A percentile compares a stretch with the other conserved stretches of the same genome.
Evolutionary conservation across 164 flowering plant species (phyloP).

Genomic region (Platanus orientalis): DNA sequence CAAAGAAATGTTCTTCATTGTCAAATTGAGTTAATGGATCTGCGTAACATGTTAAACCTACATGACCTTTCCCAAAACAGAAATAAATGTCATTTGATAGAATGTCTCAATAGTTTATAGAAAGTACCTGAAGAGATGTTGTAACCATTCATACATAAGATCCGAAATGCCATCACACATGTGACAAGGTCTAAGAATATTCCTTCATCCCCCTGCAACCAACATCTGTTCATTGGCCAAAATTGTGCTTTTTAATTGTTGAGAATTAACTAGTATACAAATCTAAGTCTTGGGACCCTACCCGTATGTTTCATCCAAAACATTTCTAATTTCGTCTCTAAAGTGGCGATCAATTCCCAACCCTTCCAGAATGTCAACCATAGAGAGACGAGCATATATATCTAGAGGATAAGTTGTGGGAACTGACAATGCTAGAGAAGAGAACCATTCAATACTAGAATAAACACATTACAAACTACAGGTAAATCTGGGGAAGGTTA

Average conservation of each 20-base stretch:
- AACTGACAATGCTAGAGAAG: conserved; percentile 41
- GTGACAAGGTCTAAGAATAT: conserved; percentile 50
- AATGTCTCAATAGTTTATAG: neutral
- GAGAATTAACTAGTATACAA: neutral
- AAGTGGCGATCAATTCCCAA: conserved; percentile 74
- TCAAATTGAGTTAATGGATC: conserved; percentile 38
- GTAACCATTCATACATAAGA: conserved; percentile 62
- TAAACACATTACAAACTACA: neutral
- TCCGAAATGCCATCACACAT: conserved; percentile 70
- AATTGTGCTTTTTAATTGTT: neutral
- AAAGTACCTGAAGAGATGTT: conserved; percentile 56
- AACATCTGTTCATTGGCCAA: conserved; percentile 40
- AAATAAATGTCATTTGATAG: too few species aligned
- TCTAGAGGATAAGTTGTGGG: conserved; percentile 73
- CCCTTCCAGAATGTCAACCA: conserved; percentile 61
- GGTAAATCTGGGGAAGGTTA: conserved; percentile 11
- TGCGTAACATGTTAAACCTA: conserved; percentile 20
- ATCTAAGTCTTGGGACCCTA: conserved; percentile 24
- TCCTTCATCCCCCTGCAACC: conserved; percentile 70
- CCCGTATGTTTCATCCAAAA: conserved; percentile 66
- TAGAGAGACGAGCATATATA: conserved; percentile 43
- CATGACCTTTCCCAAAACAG: neutral
- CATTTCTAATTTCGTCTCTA: conserved; percentile 44
- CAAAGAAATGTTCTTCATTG: neutral
- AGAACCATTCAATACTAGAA: conserved; percentile 1